These are phyloP conservation scores for Serendipita sp. DNA, from an alignment of 768 basidiomycete species.

Conservation along the genomic window DNA sequence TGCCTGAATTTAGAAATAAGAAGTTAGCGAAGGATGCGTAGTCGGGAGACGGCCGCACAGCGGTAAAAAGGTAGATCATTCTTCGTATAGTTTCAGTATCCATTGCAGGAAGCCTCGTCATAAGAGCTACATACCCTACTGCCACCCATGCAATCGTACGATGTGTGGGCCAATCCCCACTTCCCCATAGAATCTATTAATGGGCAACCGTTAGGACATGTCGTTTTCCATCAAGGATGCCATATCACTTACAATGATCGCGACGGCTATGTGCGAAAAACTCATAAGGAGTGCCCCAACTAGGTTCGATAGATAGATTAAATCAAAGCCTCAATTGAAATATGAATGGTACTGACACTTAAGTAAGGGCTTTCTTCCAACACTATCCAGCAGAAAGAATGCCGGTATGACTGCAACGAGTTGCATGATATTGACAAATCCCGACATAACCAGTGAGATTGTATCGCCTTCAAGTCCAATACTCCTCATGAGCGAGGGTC, in stretches of 20 bases:
- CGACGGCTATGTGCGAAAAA: slow-evolving; percentile 45
- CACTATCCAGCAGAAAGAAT: slow-evolving; percentile 49
- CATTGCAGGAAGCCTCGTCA: background rate
- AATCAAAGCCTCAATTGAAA: too few species aligned
- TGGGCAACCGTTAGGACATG: background rate
- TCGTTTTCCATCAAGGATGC: background rate
- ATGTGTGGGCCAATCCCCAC: slow-evolving; percentile 42
- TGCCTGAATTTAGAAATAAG: slow-evolving; percentile 12
- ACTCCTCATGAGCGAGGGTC: slow-evolving; percentile 48
- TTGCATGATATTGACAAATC: slow-evolving; percentile 66
- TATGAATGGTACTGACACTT: background rate
- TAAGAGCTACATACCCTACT: slow-evolving; percentile 32
- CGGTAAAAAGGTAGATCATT: slow-evolving; percentile 57
- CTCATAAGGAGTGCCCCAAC: slow-evolving; percentile 48
- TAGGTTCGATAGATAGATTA: background rate
- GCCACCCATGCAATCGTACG: slow-evolving; percentile 45
- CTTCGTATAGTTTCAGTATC: slow-evolving; percentile 18
- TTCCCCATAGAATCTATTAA: background rate
- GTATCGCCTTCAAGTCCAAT: slow-evolving; percentile 47
- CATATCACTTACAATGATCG: slow-evolving; percentile 33
- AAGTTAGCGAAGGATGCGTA: too few species aligned
- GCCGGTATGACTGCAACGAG: slow-evolving; percentile 60
- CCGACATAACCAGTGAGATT: slow-evolving; percentile 48
- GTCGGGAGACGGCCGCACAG: slow-evolving; percentile 14
- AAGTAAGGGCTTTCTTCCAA: slow-evolving; percentile 23